Conservation (phyloP, 2,329 filamentous ascomycete genomes). For the Penicillium crustosum region DNA sequence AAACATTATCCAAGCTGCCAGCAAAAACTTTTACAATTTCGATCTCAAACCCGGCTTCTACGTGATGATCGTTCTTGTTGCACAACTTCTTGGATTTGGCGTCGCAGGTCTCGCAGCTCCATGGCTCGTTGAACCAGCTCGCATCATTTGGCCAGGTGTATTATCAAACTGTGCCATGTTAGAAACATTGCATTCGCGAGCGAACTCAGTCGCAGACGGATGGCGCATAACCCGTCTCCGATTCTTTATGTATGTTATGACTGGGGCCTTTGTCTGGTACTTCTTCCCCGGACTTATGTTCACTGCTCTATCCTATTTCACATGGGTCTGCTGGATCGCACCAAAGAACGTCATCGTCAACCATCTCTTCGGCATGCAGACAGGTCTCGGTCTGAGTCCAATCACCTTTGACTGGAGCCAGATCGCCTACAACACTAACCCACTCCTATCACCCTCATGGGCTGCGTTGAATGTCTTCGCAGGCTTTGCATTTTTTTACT, state of each 20-base stretch:
- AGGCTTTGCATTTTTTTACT: slow-evolving; percentile 39
- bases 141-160: slow-evolving; percentile 43
- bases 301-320: slow-evolving; percentile 51
- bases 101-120: slow-evolving; percentile 40
- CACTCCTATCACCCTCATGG: slow-evolving; percentile 40
- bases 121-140: slow-evolving; percentile 42
- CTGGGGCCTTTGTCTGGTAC: slow-evolving; percentile 45
- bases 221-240: slow-evolving; percentile 42
- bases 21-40: slow-evolving; percentile 42
- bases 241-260: slow-evolving; percentile 39
- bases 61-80: slow-evolving; percentile 41
- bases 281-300: slow-evolving; percentile 55
- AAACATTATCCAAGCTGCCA: slow-evolving; percentile 48
- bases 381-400: slow-evolving; percentile 31
- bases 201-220: slow-evolving; percentile 39
- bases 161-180: slow-evolving; percentile 43
- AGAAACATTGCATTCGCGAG: slow-evolving; percentile 40
- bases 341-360: slow-evolving; percentile 50
- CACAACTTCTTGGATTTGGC: slow-evolving; percentile 43
- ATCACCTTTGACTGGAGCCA: slow-evolving; percentile 39
- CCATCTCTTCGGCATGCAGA: slow-evolving; percentile 46
- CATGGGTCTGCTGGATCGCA: slow-evolving; percentile 52
- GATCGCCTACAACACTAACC: slow-evolving; percentile 35
- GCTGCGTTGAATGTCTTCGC: slow-evolving; percentile 41
- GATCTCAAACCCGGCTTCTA: slow-evolving; percentile 41